Conservation (phyloP, 2,329 filamentous ascomycete genomes). For the Pyrenophora graminea region DNA sequence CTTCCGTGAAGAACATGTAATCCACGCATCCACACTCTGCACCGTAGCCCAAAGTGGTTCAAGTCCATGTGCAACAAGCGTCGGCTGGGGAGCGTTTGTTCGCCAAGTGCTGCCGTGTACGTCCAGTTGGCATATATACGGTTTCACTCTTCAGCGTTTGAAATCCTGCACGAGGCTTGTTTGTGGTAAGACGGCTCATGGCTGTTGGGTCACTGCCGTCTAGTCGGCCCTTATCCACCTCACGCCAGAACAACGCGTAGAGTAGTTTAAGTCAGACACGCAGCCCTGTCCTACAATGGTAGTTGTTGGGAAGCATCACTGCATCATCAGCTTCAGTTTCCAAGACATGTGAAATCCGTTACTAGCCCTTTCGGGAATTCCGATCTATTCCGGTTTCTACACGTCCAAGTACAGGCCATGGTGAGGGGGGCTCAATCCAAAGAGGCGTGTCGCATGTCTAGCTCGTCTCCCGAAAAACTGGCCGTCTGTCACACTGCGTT, state of each 20-base stretch:
- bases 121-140: not conserved
- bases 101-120: not conserved
- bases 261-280: not conserved
- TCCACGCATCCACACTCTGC: not conserved
- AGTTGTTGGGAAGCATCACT: not conserved
- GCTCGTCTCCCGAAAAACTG: slow-evolving; percentile 2
- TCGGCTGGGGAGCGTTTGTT: not conserved
- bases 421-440: not conserved
- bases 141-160: not conserved
- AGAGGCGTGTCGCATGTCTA: not conserved
- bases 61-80: not conserved
- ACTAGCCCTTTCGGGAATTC: not conserved
- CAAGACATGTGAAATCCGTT: not conserved
- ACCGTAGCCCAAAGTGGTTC: not conserved
- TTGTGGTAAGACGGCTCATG: not conserved
- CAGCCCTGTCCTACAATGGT: not conserved
- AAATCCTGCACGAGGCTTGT: not conserved
- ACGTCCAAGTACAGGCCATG: not conserved
- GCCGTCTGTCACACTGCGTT: slow-evolving; percentile 3
- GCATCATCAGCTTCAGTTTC: not conserved
- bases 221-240: not conserved
- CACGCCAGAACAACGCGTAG: not conserved
- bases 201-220: no score
- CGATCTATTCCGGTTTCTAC: not conserved
- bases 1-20: no score